Conservation (phyloP, 345 rosid species). For the Schrenkiella parvula region DNA sequence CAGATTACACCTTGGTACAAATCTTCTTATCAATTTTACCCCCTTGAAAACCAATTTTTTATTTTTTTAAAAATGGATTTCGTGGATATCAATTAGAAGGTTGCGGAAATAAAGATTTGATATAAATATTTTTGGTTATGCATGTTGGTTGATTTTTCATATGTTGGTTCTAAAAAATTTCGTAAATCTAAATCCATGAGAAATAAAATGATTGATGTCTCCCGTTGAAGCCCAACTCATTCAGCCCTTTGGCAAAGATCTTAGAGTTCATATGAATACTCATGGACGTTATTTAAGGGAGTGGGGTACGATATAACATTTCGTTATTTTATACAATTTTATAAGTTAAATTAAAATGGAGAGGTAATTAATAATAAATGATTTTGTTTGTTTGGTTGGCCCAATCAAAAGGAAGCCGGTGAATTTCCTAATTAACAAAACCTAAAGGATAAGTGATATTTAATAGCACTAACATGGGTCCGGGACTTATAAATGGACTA, state of each 20-base stretch:
- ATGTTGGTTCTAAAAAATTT: neutral
- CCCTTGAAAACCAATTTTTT: neutral
- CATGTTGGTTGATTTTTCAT: neutral
- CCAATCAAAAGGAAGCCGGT: constrained; percentile 12
- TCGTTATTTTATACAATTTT: neutral
- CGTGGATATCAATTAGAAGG: neutral
- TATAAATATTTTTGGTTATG: neutral
- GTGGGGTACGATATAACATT: neutral
- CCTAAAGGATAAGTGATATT: constrained; percentile 23
- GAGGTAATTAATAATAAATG: neutral
- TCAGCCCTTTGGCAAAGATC: too few relatives aligned
- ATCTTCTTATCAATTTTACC: neutral
- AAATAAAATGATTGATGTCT: neutral
- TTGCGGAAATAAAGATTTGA: neutral
- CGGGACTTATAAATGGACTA: constrained; percentile 5
- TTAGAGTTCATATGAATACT: too few relatives aligned
- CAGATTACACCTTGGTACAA: neutral
- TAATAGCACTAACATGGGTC: constrained; percentile 31
- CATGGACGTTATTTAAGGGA: neutral
- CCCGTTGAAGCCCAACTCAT: neutral
- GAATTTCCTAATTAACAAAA: constrained; percentile 21
- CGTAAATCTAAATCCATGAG: neutral
- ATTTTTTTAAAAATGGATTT: neutral
- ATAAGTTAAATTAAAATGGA: neutral
- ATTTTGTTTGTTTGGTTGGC: constrained; percentile 16